Evolutionary conservation across 2,329 filamentous ascomycete genomes (phyloP).

Genomic region (Talaromyces sp.): DNA sequence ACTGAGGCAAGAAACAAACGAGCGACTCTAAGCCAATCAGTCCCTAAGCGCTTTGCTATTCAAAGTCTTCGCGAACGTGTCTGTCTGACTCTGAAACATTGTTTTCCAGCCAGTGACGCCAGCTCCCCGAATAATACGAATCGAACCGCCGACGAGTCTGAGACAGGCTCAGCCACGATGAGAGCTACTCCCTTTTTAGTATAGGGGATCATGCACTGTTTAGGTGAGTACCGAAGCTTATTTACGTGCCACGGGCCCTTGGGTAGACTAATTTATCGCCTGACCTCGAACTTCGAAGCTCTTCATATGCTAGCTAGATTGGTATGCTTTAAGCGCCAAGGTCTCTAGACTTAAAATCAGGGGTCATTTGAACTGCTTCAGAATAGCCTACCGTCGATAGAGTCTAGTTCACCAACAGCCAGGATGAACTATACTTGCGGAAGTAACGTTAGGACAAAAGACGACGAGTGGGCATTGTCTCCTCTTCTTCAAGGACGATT

Average conservation of each 20-base stretch:
- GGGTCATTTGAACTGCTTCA: neutral
- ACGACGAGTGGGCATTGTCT: neutral
- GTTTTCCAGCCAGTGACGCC: neutral
- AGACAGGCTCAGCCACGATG: constrained; percentile 1
- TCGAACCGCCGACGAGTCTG: neutral
- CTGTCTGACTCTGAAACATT: constrained; percentile 2
- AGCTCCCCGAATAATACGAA: neutral
- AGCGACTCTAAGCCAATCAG: neutral
- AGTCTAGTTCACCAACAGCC: neutral
- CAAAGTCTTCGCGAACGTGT: neutral
- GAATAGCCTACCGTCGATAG: neutral
- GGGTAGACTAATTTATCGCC: neutral
- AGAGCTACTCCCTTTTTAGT: neutral
- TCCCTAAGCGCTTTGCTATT: neutral
- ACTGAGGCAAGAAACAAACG: neutral
- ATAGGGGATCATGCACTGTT: neutral
- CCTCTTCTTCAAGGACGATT: neutral
- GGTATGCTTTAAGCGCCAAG: neutral
- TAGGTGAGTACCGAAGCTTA: neutral
- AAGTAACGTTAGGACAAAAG: neutral
- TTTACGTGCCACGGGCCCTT: neutral
- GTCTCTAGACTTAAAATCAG: neutral
- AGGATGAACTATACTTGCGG: neutral
- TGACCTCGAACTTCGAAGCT: neutral
- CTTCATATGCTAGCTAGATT: no score